phyloP scores from a whole-genome alignment of 345 rosid genomes.

The Hibiscus trionum region DNA sequence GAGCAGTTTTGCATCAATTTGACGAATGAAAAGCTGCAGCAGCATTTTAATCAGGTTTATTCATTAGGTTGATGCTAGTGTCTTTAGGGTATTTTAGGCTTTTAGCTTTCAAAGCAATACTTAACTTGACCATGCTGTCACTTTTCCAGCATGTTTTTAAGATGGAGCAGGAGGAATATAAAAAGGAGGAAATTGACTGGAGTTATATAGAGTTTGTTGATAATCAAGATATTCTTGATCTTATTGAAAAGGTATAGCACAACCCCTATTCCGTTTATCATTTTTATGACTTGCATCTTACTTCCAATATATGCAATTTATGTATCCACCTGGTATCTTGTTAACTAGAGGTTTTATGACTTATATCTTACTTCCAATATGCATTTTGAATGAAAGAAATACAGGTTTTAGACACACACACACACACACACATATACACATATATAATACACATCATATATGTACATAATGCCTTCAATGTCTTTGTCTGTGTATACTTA shows the following conservation, averaged over 20 bases:
- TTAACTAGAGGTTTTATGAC: no score
- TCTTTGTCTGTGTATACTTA: no score
- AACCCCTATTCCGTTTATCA: not conserved
- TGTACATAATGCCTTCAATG: not conserved
- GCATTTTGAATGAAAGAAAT: no score
- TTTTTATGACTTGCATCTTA: not conserved
- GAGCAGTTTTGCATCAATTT: slow-evolving; percentile 98
- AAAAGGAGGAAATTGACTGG: slow-evolving; percentile 93
- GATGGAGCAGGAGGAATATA: slow-evolving; percentile 99
- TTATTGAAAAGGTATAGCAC: slow-evolving; percentile 71
- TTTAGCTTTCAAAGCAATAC: not conserved
- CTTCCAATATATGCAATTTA: not conserved
- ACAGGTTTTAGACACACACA: no score
- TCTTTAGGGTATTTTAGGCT: not conserved
- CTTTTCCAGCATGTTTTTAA: slow-evolving; percentile 82
- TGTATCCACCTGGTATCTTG: not conserved
- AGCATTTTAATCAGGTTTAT: slow-evolving; percentile 95
- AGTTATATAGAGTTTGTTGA: slow-evolving; percentile 95
- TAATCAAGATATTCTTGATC: slow-evolving; percentile 93
- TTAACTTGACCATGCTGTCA: slow-evolving; percentile 13
- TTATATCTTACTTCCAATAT: no score
- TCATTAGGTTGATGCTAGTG: slow-evolving; percentile 11
- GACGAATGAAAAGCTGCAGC: slow-evolving; percentile 98
- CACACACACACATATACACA: not conserved
- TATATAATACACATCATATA: not conserved